Conservation (phyloP, 106 monocot genomes). For the Dendrobium huoshanense region DNA sequence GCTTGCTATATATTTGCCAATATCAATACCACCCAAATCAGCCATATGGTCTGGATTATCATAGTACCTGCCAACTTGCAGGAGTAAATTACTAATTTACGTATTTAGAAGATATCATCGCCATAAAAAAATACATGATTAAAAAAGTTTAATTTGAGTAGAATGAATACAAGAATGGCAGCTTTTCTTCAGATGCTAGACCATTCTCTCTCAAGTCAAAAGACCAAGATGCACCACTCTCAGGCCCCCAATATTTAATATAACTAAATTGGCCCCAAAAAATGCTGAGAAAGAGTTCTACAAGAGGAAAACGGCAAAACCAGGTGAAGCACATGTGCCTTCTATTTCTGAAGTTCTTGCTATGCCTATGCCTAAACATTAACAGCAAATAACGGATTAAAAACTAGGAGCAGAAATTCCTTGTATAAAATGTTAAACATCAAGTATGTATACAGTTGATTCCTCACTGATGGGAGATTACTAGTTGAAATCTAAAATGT, state of each 20-base stretch:
- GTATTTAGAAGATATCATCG: background rate
- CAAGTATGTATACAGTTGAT: background rate
- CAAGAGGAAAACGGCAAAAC: background rate
- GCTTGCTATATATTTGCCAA: slow-evolving; percentile 88
- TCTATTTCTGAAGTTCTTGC: background rate
- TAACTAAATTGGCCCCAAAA: background rate
- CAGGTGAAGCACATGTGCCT: background rate
- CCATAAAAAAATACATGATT: slow-evolving; percentile 4
- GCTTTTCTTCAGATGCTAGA: background rate
- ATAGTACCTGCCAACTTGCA: slow-evolving; percentile 73
- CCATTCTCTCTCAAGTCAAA: background rate
- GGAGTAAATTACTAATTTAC: slow-evolving; percentile 7
- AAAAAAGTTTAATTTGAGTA: background rate
- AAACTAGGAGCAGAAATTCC: background rate
- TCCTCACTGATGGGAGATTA: background rate
- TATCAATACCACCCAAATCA: slow-evolving; percentile 78
- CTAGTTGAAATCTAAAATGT: background rate
- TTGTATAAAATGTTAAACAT: background rate
- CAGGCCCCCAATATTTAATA: background rate
- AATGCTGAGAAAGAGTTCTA: background rate
- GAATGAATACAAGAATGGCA: background rate
- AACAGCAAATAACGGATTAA: background rate
- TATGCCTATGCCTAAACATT: background rate
- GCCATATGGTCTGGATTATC: slow-evolving; percentile 64
- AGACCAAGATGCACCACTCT: background rate